phyloP scores from a whole-genome alignment of 192 early-diverging fungal species.

The Entomortierella chlamydospora region DNA sequence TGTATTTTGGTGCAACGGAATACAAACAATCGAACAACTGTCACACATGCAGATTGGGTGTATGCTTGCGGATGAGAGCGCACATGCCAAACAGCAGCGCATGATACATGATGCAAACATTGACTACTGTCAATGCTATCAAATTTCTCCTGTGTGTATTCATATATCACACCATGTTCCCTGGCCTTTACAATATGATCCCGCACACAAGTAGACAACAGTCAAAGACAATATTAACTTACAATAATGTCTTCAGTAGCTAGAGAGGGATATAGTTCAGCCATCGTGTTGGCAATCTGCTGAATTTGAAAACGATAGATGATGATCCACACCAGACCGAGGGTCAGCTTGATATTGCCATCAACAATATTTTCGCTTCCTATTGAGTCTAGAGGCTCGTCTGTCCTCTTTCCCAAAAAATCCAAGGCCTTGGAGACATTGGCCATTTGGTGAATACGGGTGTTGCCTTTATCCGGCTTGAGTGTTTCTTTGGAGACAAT shows the following conservation, averaged over 20 bases:
- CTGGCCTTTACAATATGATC: too few species aligned
- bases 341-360: conserved; percentile 74
- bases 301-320: conserved; percentile 67
- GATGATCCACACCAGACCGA: conserved; percentile 65
- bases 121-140: too few species aligned
- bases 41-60: conserved; percentile 4
- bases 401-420: conserved; percentile 67
- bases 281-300: conserved; percentile 58
- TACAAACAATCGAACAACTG: neutral
- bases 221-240: conserved; percentile 13
- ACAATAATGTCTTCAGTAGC: conserved; percentile 42
- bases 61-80: neutral
- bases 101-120: neutral
- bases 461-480: conserved; percentile 74
- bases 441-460: conserved; percentile 85
- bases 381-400: conserved; percentile 59
- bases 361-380: conserved; percentile 86
- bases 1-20: conserved; percentile 5
- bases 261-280: conserved; percentile 36
- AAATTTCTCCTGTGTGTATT: neutral
- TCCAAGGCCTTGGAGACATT: conserved; percentile 78
- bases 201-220: neutral
- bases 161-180: too few species aligned
- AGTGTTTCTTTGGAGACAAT: conserved; percentile 79
- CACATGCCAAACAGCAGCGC: conserved; percentile 7